Base-by-base conservation (phyloP, 2,329 filamentous ascomycete species). In the Ophiostoma sp. region DNA sequence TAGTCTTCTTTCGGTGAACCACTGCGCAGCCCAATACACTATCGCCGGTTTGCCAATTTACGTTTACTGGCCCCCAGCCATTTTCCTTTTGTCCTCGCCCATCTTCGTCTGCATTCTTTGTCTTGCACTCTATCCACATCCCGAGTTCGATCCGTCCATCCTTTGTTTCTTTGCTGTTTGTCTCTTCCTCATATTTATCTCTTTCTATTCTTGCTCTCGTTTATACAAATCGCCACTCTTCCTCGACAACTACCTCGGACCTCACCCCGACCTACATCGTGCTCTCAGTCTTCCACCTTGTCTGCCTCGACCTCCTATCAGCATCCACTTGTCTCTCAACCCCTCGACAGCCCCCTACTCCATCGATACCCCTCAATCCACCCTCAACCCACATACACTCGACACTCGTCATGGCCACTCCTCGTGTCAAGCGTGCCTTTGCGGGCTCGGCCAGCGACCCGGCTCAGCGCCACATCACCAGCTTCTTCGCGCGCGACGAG, bases 381-480 rank as follows among this genome's bases (percentile, higher is more conserved):
- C 47, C 12, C 41, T 5, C 38, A 38, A 42, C 12, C 18, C 42
- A 36, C 27, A 2, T 41, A 5, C 41, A 60, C 38, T 38, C 6
- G 41, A 49, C 6, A 18, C 40, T 45, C 63, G 42, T 18, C 12
- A 72, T 69, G 75, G 75, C 71, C 69, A 86, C 77, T 68, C 82
- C 83, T 40, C 81, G 84, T 74, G 81, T 81, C 66, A 89, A 89
- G 79, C 85, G 86, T 65, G 85, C 82, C 70, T 88, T 88, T 75
- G 82, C 84, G 68, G 86, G 86, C 74, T 82, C 84, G 67, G 78
- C 85, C 65, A 83, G 82, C 76, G 84, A 88, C 73, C 80, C 84
- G 11, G 75, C 83, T 8, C 85, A 88, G 74, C 82, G 84, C 69
- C 85, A 87, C 68, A 89, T 89, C 75, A 89, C 87, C 27, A 85